phyloP scores from a whole-genome alignment of 2,329 filamentous ascomycete species.

The Anthostomella pinea region DNA sequence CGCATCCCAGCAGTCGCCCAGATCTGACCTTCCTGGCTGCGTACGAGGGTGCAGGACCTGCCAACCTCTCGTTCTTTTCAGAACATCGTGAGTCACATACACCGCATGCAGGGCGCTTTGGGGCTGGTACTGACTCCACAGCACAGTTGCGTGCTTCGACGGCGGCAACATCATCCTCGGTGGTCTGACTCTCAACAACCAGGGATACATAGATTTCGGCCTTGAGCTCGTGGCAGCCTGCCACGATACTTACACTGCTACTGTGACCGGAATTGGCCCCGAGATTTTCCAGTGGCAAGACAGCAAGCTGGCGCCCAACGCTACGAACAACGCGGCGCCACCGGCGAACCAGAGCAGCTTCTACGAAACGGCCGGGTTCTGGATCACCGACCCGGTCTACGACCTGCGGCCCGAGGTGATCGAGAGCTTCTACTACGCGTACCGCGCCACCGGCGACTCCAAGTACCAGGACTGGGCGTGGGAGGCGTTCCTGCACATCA shows the following conservation, averaged over 20 bases:
- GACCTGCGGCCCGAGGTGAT: slow-evolving; percentile 76
- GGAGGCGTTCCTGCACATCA: slow-evolving; percentile 71
- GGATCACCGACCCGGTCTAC: slow-evolving; percentile 60
- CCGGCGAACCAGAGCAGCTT: slow-evolving; percentile 53
- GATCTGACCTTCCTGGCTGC: slow-evolving; percentile 70
- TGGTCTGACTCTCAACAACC: slow-evolving; percentile 63
- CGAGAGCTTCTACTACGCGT: slow-evolving; percentile 85
- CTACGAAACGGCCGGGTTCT: slow-evolving; percentile 69
- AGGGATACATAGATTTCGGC: slow-evolving; percentile 71
- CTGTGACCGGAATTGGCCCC: slow-evolving; percentile 72
- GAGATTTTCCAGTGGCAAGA: slow-evolving; percentile 66
- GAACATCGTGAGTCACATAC: slow-evolving; percentile 47
- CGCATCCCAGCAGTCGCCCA: slow-evolving; percentile 61
- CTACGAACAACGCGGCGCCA: slow-evolving; percentile 38
- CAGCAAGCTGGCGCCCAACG: slow-evolving; percentile 31
- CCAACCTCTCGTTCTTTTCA: slow-evolving; percentile 41
- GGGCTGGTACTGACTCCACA: not conserved
- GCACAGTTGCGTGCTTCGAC: slow-evolving; percentile 73
- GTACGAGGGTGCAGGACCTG: slow-evolving; percentile 44
- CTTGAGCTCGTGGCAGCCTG: slow-evolving; percentile 70
- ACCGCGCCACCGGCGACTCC: slow-evolving; percentile 69
- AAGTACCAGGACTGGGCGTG: slow-evolving; percentile 84
- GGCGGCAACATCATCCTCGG: slow-evolving; percentile 85
- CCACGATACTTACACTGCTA: slow-evolving; percentile 68
- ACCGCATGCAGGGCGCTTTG: not conserved